Percentiles rank a stretch among this genome's conserved stretches.
phyloP scores from a whole-genome alignment of 345 rosid genomes.

The Eucalyptus fibrosa region DNA sequence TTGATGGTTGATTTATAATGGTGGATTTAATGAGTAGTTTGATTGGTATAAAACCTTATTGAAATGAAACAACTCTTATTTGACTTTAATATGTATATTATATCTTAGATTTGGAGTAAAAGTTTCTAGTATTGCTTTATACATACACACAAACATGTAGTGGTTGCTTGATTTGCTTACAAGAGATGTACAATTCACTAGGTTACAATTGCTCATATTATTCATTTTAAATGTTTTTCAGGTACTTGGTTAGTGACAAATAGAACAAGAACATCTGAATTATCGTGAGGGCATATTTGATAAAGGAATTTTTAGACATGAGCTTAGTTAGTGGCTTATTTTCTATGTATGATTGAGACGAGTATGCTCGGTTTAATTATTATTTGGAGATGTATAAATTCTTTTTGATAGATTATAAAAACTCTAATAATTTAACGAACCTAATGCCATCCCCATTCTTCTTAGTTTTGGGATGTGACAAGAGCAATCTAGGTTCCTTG shows the following conservation, averaged over 20 bases:
- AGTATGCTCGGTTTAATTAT: neutral
- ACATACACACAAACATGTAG: neutral
- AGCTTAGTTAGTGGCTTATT: neutral
- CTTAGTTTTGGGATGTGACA: neutral
- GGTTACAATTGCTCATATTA: neutral
- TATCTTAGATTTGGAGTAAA: neutral
- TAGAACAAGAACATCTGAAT: neutral
- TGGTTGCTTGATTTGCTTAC: neutral
- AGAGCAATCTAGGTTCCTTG: neutral
- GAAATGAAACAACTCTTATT: neutral
- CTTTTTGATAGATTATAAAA: neutral
- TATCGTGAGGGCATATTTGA: neutral
- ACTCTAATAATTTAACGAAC: neutral
- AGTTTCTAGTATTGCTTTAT: neutral
- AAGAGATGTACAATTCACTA: neutral
- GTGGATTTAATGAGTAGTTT: neutral
- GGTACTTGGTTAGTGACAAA: neutral
- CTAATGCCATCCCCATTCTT: neutral
- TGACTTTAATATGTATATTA: neutral
- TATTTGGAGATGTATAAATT: neutral
- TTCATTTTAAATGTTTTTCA: neutral
- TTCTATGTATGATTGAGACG: neutral
- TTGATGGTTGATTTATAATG: neutral
- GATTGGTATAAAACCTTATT: too few species aligned
- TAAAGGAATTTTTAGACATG: neutral